Evolutionary conservation across 257 asterid genomes (phyloP).

Genomic region (Rubia yunnanensis): DNA sequence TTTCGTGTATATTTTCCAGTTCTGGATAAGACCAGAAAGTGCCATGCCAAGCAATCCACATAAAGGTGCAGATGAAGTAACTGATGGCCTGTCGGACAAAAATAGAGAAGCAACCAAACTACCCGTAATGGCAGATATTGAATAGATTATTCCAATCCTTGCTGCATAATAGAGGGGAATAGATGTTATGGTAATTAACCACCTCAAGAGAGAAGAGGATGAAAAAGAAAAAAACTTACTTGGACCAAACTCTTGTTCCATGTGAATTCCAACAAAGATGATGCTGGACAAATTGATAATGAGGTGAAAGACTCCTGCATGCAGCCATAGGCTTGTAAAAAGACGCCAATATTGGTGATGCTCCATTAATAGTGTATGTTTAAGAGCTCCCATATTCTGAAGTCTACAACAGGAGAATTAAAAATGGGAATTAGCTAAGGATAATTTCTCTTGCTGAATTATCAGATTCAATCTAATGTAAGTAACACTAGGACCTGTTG

Average conservation of each 20-base stretch:
- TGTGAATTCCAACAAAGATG: constrained; percentile 65
- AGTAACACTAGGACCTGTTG: background rate
- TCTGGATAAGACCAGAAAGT: constrained; percentile 57
- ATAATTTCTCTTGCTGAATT: background rate
- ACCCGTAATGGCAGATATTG: constrained; percentile 66
- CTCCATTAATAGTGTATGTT: constrained; percentile 33
- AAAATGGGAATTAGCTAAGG: background rate
- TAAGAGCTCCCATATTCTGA: constrained; percentile 69
- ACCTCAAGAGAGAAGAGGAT: background rate
- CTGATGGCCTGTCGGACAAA: constrained; percentile 69
- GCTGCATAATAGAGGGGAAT: constrained; percentile 32
- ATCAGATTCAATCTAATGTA: background rate
- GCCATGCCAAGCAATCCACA: constrained; percentile 79
- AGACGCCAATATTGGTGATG: constrained; percentile 67
- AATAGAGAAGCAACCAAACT: constrained; percentile 61
- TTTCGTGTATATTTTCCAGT: constrained; percentile 60
- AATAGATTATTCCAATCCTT: constrained; percentile 54
- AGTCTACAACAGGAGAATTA: constrained; percentile 36
- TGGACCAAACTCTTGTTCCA: constrained; percentile 93
- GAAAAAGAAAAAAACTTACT: constrained; percentile 24
- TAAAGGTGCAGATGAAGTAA: constrained; percentile 72
- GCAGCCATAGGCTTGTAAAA: constrained; percentile 72
- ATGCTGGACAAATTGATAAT: constrained; percentile 51
- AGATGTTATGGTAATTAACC: background rate
- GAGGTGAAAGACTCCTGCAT: constrained; percentile 78